phyloP scores from a whole-genome alignment of 139 green algal genomes.

The Chlorokybus atmophyticus region DNA sequence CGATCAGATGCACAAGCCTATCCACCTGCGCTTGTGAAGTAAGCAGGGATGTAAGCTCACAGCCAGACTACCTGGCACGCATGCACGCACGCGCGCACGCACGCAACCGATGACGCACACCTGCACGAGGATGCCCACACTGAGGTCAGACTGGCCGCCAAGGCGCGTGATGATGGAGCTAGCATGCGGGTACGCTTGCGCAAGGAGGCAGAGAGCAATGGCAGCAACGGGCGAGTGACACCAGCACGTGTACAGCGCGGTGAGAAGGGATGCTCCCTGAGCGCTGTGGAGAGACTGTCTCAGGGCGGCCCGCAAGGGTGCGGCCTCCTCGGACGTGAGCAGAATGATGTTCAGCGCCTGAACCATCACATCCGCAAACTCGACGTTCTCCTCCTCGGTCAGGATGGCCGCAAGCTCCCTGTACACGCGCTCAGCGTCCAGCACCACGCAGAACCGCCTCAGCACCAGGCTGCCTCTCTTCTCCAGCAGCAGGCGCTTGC shows the following conservation, averaged over 20 bases:
- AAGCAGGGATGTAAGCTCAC: too few relatives aligned
- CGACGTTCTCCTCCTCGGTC: slow-evolving; percentile 52
- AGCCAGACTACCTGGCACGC: too few relatives aligned
- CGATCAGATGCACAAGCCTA: slow-evolving; percentile 74
- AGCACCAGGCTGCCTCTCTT: not conserved
- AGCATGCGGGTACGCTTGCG: slow-evolving; percentile 33
- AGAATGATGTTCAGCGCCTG: slow-evolving; percentile 81
- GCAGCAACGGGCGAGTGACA: slow-evolving; percentile 56
- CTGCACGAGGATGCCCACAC: slow-evolving; percentile 37
- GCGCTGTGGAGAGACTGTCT: not conserved
- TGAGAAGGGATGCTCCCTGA: slow-evolving; percentile 41
- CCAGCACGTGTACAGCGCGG: slow-evolving; percentile 66
- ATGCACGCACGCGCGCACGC: too few relatives aligned
- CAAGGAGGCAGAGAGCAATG: slow-evolving; percentile 73
- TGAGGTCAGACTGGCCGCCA: slow-evolving; percentile 19
- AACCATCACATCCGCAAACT: slow-evolving; percentile 48
- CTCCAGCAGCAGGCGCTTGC: not conserved
- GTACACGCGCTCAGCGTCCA: slow-evolving; percentile 3
- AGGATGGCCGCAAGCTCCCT: slow-evolving; percentile 49
- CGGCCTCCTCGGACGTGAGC: slow-evolving; percentile 69
- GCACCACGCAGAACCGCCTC: too few relatives aligned
- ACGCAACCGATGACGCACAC: too few relatives aligned
- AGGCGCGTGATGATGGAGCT: slow-evolving; percentile 8
- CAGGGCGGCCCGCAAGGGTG: slow-evolving; percentile 17
- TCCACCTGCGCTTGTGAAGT: too few relatives aligned